Percentiles rank a stretch among this genome's conserved stretches.
Conservation (phyloP, 2,329 filamentous ascomycete genomes). For the Cordyceps cateniannulata region DNA sequence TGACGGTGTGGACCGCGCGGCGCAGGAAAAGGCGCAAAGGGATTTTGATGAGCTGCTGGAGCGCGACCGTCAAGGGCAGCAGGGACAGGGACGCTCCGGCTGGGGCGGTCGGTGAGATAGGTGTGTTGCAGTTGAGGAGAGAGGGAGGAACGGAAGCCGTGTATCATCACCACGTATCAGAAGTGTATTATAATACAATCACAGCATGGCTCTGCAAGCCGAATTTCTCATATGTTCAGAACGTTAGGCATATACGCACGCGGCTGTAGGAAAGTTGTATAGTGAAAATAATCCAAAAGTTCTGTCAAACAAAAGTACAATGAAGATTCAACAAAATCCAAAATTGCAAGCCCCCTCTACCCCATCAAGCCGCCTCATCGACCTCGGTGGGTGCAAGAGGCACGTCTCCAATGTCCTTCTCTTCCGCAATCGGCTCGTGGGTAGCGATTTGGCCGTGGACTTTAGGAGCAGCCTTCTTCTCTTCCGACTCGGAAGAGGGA, state of each 20-base stretch:
- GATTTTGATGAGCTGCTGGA: conserved; percentile 46
- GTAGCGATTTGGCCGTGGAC: background rate
- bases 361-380: background rate
- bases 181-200: background rate
- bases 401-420: conserved; percentile 9
- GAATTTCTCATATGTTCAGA: background rate
- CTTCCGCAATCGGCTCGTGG: background rate
- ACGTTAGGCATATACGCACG: background rate
- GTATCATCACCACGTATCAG: background rate
- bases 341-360: background rate
- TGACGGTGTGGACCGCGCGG: conserved; percentile 31
- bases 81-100: conserved; percentile 20
- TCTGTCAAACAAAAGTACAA: background rate
- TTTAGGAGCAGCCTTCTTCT: background rate
- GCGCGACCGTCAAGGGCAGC: conserved; percentile 30
- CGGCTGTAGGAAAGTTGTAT: background rate
- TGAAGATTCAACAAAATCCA: background rate
- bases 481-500: background rate
- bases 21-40: conserved; percentile 40
- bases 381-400: background rate
- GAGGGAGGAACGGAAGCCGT: background rate
- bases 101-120: conserved; percentile 20
- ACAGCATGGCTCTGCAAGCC: background rate
- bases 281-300: background rate
- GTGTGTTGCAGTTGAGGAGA: background rate